Conservation (phyloP, 768 basidiomycete species). For the Leccinum obscurum region DNA sequence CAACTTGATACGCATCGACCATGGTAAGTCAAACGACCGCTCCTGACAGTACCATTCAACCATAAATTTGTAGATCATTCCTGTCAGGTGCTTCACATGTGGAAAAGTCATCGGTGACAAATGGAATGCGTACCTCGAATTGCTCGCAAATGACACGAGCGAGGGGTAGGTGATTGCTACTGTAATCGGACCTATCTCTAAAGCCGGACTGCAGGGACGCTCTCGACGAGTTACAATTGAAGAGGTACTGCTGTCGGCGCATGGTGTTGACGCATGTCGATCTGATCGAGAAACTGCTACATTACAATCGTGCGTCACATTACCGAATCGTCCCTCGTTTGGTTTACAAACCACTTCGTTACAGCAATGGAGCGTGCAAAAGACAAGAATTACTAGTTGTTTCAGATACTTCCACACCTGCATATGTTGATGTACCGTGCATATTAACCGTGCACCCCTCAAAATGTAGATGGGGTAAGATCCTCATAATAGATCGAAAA, state of each 20-base stretch:
- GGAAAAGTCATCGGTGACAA: slow-evolving; percentile 98
- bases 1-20: slow-evolving; percentile 1
- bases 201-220: slow-evolving; percentile 61
- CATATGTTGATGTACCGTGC: background rate
- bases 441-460: background rate
- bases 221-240: slow-evolving; percentile 84
- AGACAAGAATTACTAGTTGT: slow-evolving; percentile 24
- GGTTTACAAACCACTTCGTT: background rate
- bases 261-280: slow-evolving; percentile 99
- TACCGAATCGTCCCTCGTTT: slow-evolving; percentile 30
- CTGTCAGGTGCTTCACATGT: slow-evolving; percentile 93
- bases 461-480: background rate
- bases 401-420: background rate
- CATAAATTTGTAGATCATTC: slow-evolving; percentile 70
- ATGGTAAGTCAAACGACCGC: slow-evolving; percentile 23
- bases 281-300: slow-evolving; percentile 93
- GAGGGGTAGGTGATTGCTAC: slow-evolving; percentile 70
- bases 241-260: slow-evolving; percentile 93
- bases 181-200: background rate
- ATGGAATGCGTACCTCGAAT: slow-evolving; percentile 85
- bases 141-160: slow-evolving; percentile 75
- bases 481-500: background rate
- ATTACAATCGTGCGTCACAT: slow-evolving; percentile 78
- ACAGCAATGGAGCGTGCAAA: slow-evolving; percentile 36
- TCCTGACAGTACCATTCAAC: background rate